Conservation (phyloP, 768 basidiomycete genomes). For the Boletus sp. region DNA sequence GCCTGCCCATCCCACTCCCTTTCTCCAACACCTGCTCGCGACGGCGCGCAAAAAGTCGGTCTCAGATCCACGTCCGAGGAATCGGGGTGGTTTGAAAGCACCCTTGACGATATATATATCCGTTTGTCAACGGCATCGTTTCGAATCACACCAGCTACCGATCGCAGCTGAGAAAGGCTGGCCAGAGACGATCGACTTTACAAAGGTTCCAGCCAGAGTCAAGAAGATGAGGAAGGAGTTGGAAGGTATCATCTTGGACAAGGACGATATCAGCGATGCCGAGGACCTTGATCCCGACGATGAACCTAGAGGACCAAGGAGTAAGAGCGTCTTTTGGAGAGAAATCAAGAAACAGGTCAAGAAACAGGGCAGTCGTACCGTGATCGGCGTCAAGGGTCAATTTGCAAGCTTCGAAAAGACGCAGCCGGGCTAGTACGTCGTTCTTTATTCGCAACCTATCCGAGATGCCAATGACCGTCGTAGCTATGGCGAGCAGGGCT, state of each 20-base stretch:
- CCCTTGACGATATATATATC: conserved; percentile 53
- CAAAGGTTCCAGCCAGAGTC: conserved; percentile 51
- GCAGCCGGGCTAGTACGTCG: conserved; percentile 86
- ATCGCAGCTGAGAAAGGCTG: conserved; percentile 70
- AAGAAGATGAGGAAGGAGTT: conserved; percentile 47
- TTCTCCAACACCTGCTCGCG: conserved; percentile 53
- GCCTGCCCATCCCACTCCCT: conserved; percentile 59
- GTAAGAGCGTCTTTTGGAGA: conserved; percentile 63
- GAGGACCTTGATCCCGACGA: conserved; percentile 12
- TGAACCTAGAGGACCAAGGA: conserved; percentile 29
- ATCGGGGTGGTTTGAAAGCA: conserved; percentile 61
- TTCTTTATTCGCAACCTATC: not conserved
- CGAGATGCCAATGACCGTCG: not conserved
- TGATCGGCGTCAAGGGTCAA: conserved; percentile 69
- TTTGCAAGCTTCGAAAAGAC: conserved; percentile 77
- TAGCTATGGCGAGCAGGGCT: conserved; percentile 87
- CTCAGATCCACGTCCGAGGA: conserved; percentile 63
- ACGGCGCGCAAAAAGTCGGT: conserved; percentile 52
- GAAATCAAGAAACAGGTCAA: conserved; percentile 63
- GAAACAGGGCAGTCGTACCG: conserved; percentile 62
- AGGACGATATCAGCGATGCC: conserved; percentile 24
- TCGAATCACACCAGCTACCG: conserved; percentile 72
- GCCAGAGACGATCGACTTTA: conserved; percentile 74
- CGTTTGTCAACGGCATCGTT: conserved; percentile 76
- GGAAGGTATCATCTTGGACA: conserved; percentile 51